Conservation (phyloP, 1,139 yeast genomes). For the Blastobotrys proliferans region DNA sequence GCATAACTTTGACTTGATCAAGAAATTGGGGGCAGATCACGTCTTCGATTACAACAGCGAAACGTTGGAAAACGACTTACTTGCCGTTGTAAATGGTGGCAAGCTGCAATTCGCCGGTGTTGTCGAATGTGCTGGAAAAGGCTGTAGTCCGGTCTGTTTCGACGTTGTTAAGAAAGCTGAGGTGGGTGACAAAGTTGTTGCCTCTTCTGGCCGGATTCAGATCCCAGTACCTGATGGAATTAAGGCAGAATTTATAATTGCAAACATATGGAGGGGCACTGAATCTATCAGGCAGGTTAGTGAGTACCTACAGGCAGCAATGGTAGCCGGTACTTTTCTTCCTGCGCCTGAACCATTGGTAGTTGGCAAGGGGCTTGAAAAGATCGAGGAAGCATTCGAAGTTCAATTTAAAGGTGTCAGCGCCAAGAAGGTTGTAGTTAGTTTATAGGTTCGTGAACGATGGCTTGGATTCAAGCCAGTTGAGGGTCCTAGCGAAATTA, state of each 20-base stretch:
- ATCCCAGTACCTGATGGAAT: background rate
- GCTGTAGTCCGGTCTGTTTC: background rate
- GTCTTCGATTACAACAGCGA: slow-evolving; percentile 42
- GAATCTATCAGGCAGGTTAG: background rate
- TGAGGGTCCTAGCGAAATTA: no score
- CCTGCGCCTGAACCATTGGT: slow-evolving; percentile 5
- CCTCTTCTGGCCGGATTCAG: background rate
- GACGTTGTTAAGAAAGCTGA: background rate
- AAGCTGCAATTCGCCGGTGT: background rate
- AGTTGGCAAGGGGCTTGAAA: slow-evolving; percentile 4
- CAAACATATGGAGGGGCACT: no score
- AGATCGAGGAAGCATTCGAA: slow-evolving; percentile 1
- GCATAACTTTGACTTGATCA: slow-evolving; percentile 43
- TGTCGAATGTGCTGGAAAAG: background rate
- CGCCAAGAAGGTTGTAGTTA: slow-evolving; percentile 5
- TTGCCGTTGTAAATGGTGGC: background rate
- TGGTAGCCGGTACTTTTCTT: slow-evolving; percentile 1
- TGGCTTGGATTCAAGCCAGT: no score
- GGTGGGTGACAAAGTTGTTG: background rate
- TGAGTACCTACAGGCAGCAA: slow-evolving; percentile 1
- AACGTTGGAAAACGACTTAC: background rate
- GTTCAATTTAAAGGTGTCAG: slow-evolving; percentile 1
- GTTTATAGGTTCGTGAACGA: no score
- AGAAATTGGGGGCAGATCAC: slow-evolving; percentile 54
- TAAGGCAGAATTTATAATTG: background rate